A percentile compares a stretch with the other conserved stretches of the same genome.
phyloP scores from a whole-genome alignment of 2,329 filamentous ascomycete species.

The Daldinia sp. region DNA sequence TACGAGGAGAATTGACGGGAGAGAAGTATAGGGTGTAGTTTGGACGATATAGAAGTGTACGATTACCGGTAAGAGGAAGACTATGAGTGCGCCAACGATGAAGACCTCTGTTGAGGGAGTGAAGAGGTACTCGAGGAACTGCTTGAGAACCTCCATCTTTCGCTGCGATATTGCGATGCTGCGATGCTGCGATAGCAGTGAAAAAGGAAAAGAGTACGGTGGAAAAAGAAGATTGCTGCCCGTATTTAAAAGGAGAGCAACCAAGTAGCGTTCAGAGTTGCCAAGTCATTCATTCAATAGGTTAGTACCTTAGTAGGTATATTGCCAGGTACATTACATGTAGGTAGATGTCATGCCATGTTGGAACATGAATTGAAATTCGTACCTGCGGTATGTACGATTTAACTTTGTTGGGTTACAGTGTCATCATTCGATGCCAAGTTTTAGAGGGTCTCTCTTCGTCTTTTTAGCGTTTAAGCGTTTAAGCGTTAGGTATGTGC shows the following conservation, averaged over 20 bases:
- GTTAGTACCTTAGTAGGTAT: no score
- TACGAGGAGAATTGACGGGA: conserved; percentile 82
- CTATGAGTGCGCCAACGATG: conserved; percentile 75
- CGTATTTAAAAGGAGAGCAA: conserved; percentile 14
- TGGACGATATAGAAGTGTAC: conserved; percentile 82
- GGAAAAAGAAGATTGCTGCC: conserved; percentile 5
- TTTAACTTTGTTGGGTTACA: conserved; percentile 33
- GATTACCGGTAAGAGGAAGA: conserved; percentile 79
- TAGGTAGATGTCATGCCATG: conserved; percentile 4
- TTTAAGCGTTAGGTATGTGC: conserved; percentile 10
- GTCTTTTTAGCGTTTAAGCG: background rate
- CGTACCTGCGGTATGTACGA: conserved; percentile 5
- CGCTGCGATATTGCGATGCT: background rate
- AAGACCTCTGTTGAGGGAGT: conserved; percentile 73
- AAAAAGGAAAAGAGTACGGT: conserved; percentile 1
- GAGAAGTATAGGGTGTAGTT: conserved; percentile 71
- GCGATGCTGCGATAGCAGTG: background rate
- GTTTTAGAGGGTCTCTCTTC: conserved; percentile 10
- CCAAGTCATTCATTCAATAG: conserved; percentile 15
- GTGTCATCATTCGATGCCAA: conserved; percentile 44
- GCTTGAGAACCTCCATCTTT: conserved; percentile 55
- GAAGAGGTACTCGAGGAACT: conserved; percentile 65
- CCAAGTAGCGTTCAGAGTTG: conserved; percentile 9
- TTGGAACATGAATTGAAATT: conserved; percentile 25
- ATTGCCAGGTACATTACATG: background rate